Base-by-base conservation (phyloP, 140 eudicot species). In the Cichorium intybus region DNA sequence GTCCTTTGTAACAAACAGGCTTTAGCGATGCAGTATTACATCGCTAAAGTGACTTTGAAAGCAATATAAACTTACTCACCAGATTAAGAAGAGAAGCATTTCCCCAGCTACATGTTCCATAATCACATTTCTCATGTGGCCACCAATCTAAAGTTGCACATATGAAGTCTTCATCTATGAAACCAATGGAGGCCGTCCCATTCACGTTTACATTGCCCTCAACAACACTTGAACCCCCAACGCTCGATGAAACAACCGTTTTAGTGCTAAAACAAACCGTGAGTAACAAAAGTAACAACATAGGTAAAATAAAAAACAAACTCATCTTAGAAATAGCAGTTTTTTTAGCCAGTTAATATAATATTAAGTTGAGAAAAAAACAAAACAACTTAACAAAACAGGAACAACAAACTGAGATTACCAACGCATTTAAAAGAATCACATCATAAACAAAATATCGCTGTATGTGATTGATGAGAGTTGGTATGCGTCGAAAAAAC, bases 101-200 rank as follows among this genome's bases (percentile, higher is more conserved):
- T 43, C 70, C 85, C 96, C 96, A 88, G 2, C 87, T 84, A 60
- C 96, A 87, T 41, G 52, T 72, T 59, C 72, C 75, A 46, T 81
- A 87, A 41, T 87, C 80, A 62, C 96, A 87, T 73, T 88, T 88
- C 4, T 64, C 56, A 0, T 43, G 43, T 11, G 94, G 94, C 90
- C 96, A 88, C 80, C 87, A 88, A 69, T 88, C 96, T 50, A 88
- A 43, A 2, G 94, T 88, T 0, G 89, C 94, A 66, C 96, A 85
- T 7, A 88, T 61, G 64, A 77, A 85, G 53, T 75, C 63, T 4
- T 75, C 78, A 18, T 80, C 81, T 2, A 74, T 69, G 4, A 26
- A 58, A 12, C 74, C 80, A 11, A 79, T 74, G 8, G 79, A 73
- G 27, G 61, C 14, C 0, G 50, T 52, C 31, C 68, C 68, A 23